Evolutionary conservation across 495 filamentous ascomycete genomes (phyloP), one percentile per base, ranked within the genome.

Genomic region (Penicillium malachiteum): DNA sequence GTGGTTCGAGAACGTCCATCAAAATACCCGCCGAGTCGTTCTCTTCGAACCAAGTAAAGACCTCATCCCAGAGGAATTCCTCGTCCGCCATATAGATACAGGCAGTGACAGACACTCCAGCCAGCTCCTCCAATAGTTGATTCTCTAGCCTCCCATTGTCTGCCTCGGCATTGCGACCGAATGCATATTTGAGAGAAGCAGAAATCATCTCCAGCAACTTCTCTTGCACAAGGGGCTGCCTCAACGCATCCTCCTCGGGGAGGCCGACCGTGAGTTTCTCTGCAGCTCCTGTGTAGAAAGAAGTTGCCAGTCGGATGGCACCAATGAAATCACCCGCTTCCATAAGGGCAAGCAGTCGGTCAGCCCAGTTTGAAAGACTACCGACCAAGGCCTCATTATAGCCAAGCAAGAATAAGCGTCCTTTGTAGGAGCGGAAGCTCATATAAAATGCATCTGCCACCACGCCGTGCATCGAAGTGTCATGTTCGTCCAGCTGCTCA

Each of bases 381-480:
- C 94, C 94, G 45, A 97, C 85, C 3, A 90, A 88, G 8, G 96
- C 72, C 63, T 97, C 94, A 66, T 89, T 91, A 74, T 89, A 90
- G 39, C 93, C 93, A 17, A 98, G 77, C 11, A 97, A 76, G 65
- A 97, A 98, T 41, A 96, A 76, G 11, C 94, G 85, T 13, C 95
- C 92, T 71, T 97, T 98, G 70, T 97, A 97, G 5, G 90, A 83
- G 56, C 89, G 90, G 69, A 97, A 92, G 67, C 95, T 97, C 87
- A 96, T 96, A 65, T 94, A 89, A 61, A 96, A 98, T 13, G 95
- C 94, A 76, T 98, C 95, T 12, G 93, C 93, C 42, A 98, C 90
- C 16, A 96, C 91, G 2, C 92, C 92, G 71, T 97, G 94, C 87
- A 96, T 91, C 3, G 89, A 88, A 2, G 82, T 81, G 56, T 96